Evolutionary conservation across 2,329 filamentous ascomycete species (phyloP), one percentile per base, ranked within the genome.

Genomic region (Fusarium globosum): DNA sequence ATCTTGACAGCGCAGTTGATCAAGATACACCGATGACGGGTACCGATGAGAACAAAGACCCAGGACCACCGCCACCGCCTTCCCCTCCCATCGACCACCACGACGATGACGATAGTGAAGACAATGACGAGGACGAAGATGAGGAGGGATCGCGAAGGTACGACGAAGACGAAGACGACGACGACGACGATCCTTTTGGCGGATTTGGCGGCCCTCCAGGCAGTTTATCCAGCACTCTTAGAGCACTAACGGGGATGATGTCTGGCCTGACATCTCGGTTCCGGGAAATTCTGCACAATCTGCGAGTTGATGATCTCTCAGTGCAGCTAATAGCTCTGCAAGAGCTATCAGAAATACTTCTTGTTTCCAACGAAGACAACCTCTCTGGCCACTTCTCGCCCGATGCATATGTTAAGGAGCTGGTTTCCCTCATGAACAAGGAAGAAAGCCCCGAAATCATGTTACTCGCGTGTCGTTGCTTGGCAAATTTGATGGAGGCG

Each of bases 401-500:
- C 5, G 96, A 99, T 83, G 89, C 94, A 14, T 98, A 96, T 79
- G 94, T 99, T 63, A 98, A 97, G 83, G 96, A 99, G 83, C 87
- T 99, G 59, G 95, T 99, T 53, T 84, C 88, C 18, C 85, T 99
- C 76, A 98, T 99, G 96, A 94, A 94, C 79, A 94, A 97, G 65
- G 94, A 97, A 77, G 95, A 97, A 80, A 98, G 97, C 76, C 94
- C 95, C 0, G 96, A 99, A 82, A 94, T 98, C 70, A 98, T 98
- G 96, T 91, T 99, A 18, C 88, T 98, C 68, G 96, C 96, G 26
- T 99, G 96, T 80, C 93, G 97, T 68, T 98, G 94, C 82, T 89
- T 99, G 77, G 96, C 96, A 68, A 98, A 99, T 81, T 83, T 99
- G 62, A 99, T 99, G 96, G 96, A 99, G 82, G 97, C 96, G 33